These are phyloP conservation scores for Seminavis robusta DNA, from an alignment of 108 stramenopile species.

Conservation along the genomic window DNA sequence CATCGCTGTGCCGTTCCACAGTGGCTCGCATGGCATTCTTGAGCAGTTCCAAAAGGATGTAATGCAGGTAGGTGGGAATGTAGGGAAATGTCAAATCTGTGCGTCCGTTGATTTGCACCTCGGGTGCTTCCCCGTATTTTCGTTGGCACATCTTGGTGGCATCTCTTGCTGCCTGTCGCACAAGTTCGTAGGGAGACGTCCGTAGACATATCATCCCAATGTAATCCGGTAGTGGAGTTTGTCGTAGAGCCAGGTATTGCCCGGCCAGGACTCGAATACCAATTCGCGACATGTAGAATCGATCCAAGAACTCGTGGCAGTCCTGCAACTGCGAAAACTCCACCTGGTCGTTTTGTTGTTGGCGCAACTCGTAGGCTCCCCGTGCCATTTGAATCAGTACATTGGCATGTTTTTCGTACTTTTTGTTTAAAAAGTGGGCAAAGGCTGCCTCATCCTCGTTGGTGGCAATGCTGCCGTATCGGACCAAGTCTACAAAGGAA, in stretches of 20 bases:
- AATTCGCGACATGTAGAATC: slow-evolving; percentile 96
- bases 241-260: slow-evolving; percentile 86
- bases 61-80: slow-evolving; percentile 88
- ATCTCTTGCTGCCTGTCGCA: slow-evolving; percentile 94
- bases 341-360: slow-evolving; percentile 18
- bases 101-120: slow-evolving; percentile 93
- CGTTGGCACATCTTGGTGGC: slow-evolving; percentile 96
- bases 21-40: slow-evolving; percentile 99
- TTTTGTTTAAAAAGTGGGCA: slow-evolving; percentile 76
- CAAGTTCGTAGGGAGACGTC: slow-evolving; percentile 94
- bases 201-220: slow-evolving; percentile 84
- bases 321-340: slow-evolving; percentile 59
- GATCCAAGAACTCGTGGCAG: slow-evolving; percentile 93
- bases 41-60: slow-evolving; percentile 95
- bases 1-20: slow-evolving; percentile 92
- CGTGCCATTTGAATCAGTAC: slow-evolving; percentile 95
- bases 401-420: slow-evolving; percentile 91
- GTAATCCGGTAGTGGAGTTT: slow-evolving; percentile 86
- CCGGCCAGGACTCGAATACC: slow-evolving; percentile 99
- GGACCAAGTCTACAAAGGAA: slow-evolving; percentile 82
- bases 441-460: slow-evolving; percentile 73
- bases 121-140: slow-evolving; percentile 98
- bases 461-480: slow-evolving; percentile 62
- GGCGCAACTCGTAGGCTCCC: slow-evolving; percentile 93
- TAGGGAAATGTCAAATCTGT: slow-evolving; percentile 95